A percentile compares a stretch with the other conserved stretches of the same genome.
Conservation (phyloP, 2,329 filamentous ascomycete genomes). For the Penicillium sp. region DNA sequence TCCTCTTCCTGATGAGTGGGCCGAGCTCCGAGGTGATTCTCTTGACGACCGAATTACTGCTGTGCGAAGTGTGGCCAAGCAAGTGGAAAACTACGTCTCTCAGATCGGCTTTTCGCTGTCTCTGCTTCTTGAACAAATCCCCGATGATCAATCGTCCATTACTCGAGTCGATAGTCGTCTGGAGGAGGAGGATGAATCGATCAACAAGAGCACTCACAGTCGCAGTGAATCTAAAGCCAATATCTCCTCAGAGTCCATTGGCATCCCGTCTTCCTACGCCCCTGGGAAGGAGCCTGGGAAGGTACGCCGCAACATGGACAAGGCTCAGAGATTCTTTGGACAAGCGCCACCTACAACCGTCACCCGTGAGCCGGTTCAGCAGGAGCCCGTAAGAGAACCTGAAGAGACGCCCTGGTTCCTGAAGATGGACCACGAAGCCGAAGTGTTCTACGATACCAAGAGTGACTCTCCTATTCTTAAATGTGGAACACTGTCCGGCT, state of each 20-base stretch:
- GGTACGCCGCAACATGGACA: slow-evolving; percentile 47
- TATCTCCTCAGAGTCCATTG: slow-evolving; percentile 42
- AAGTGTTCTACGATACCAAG: slow-evolving; percentile 88
- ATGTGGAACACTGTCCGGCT: slow-evolving; percentile 81
- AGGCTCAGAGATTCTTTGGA: slow-evolving; percentile 50
- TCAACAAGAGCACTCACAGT: slow-evolving; percentile 24
- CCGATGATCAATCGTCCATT: slow-evolving; percentile 50
- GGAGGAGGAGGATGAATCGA: slow-evolving; percentile 28
- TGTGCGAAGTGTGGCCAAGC: slow-evolving; percentile 73
- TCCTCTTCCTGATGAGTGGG: slow-evolving; percentile 92
- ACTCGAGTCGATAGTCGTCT: slow-evolving; percentile 42
- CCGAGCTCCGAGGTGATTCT: slow-evolving; percentile 84
- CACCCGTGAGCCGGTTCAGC: slow-evolving; percentile 35
- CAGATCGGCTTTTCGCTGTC: slow-evolving; percentile 88
- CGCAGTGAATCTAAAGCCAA: slow-evolving; percentile 42
- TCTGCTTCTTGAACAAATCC: slow-evolving; percentile 79
- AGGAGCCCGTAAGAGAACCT: slow-evolving; percentile 51
- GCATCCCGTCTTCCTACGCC: slow-evolving; percentile 44
- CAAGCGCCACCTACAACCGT: slow-evolving; percentile 45
- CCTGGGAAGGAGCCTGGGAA: slow-evolving; percentile 39
- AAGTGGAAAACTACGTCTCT: slow-evolving; percentile 81
- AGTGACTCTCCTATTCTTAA: slow-evolving; percentile 73
- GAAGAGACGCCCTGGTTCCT: slow-evolving; percentile 85
- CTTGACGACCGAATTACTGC: slow-evolving; percentile 82
- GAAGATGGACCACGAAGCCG: slow-evolving; percentile 80